Evolutionary conservation across 202 grass and related monocot species (phyloP).

Genomic region (Miscanthus sacchariflorus): DNA sequence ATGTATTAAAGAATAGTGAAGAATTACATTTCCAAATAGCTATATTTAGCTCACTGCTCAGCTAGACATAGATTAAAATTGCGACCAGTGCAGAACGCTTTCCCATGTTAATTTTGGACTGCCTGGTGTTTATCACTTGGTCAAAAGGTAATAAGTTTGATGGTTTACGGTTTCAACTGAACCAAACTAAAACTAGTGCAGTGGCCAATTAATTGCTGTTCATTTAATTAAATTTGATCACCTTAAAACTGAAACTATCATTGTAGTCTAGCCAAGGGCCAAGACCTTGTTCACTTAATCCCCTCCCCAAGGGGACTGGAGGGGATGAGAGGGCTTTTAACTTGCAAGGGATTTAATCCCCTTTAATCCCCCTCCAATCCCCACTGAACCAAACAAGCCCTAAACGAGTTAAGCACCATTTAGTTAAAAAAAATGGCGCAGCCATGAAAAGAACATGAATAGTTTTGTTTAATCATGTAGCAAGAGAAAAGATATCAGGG

Average conservation of each 20-base stretch:
- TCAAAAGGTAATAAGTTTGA: background rate
- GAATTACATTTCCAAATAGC: background rate
- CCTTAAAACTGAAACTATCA: background rate
- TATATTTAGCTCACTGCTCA: constrained; percentile 29
- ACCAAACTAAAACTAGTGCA: constrained; percentile 8
- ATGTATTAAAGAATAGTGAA: background rate
- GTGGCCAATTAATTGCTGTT: background rate
- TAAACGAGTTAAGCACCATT: no score
- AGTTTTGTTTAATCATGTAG: constrained; percentile 8
- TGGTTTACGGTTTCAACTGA: background rate
- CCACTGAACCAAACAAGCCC: no score
- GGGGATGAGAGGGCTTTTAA: no score
- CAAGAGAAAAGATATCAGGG: background rate
- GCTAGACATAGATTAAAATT: background rate
- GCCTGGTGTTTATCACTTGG: background rate
- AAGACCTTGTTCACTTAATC: no score
- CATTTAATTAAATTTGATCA: constrained; percentile 1
- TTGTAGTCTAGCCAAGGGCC: background rate
- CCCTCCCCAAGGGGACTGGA: no score
- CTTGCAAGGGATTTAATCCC: no score
- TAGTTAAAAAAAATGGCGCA: no score
- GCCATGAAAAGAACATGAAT: background rate
- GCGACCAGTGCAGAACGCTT: constrained; percentile 10
- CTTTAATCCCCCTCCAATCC: no score
- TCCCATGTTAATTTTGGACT: background rate